Evolutionary conservation across 73 alveolate species (phyloP).

Genomic region (Paramecium octaurelia): DNA sequence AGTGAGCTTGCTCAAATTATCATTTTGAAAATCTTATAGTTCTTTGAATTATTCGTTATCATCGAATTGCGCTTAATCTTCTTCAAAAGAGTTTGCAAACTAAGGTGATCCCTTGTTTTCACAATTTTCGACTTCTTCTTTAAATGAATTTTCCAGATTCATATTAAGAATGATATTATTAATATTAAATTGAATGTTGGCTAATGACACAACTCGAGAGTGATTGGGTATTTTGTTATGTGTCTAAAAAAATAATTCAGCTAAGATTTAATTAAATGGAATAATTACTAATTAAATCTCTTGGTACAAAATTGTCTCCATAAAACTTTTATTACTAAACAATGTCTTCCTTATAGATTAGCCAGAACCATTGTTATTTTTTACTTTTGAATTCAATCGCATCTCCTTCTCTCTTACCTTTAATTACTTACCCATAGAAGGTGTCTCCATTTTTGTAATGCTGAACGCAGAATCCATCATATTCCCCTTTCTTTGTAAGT

Average conservation of each 20-base stretch:
- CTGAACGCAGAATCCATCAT: not conserved
- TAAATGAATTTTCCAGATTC: not conserved
- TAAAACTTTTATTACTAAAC: not conserved
- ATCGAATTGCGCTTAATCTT: not conserved
- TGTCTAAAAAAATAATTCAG: not conserved
- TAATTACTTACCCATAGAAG: not conserved
- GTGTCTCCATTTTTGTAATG: conserved; percentile 30
- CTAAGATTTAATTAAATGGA: not conserved
- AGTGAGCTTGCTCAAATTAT: not conserved
- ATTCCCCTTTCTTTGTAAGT: not conserved
- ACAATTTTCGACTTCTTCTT: not conserved
- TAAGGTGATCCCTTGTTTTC: not conserved
- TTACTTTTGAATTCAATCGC: not conserved
- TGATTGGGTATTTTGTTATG: not conserved
- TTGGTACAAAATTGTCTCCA: conserved; percentile 1
- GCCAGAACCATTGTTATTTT: not conserved
- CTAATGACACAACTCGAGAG: not conserved
- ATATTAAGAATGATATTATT: not conserved
- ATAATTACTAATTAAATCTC: not conserved
- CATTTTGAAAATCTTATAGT: not conserved
- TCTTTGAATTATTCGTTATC: not conserved
- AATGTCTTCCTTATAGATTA: not conserved
- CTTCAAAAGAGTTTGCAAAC: not conserved
- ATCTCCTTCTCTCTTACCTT: not conserved
- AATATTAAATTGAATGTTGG: not conserved